Percentiles rank a stretch among this genome's conserved stretches.
These are phyloP conservation scores for Phoma sp. DNA, from an alignment of 2,329 filamentous ascomycete species.

Conservation along the genomic window DNA sequence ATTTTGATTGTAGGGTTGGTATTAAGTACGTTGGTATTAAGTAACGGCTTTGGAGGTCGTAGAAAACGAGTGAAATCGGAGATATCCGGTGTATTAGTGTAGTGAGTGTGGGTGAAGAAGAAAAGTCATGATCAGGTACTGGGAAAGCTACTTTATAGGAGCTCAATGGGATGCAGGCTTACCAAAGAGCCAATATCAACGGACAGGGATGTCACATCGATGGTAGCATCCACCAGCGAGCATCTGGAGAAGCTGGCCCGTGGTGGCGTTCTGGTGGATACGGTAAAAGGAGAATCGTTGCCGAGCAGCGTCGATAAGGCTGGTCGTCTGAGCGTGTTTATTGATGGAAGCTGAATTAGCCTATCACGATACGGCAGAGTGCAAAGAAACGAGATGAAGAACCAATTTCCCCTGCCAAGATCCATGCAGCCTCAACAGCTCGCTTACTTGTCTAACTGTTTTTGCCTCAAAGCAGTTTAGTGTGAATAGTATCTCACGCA, in stretches of 20 bases:
- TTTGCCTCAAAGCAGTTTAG: slow-evolving; percentile 21
- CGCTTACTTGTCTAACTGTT: slow-evolving; percentile 27
- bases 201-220: slow-evolving; percentile 33
- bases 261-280: slow-evolving; percentile 32
- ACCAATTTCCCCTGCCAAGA: slow-evolving; percentile 40
- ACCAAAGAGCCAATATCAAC: slow-evolving; percentile 27
- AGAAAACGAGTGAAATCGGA: slow-evolving; percentile 51
- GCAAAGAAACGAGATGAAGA: slow-evolving; percentile 43
- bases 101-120: slow-evolving; percentile 47
- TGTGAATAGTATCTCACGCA: slow-evolving; percentile 23
- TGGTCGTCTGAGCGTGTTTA: slow-evolving; percentile 36
- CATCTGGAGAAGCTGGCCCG: slow-evolving; percentile 31
- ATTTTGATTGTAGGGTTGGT: slow-evolving; percentile 46
- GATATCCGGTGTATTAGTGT: slow-evolving; percentile 47
- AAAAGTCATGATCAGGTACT: slow-evolving; percentile 25
- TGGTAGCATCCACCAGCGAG: slow-evolving; percentile 37
- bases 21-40: slow-evolving; percentile 45
- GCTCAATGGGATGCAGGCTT: slow-evolving; percentile 30
- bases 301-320: slow-evolving; percentile 30
- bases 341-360: slow-evolving; percentile 33
- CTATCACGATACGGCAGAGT: slow-evolving; percentile 30
- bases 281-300: slow-evolving; percentile 41
- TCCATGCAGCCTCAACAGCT: slow-evolving; percentile 39
- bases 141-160: slow-evolving; percentile 46
- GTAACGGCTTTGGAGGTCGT: slow-evolving; percentile 38